Evolutionary conservation across 176 grass and related monocot genomes (phyloP), one percentile per base, ranked within the genome.

Genomic region (Dendrocalamus sinicus): DNA sequence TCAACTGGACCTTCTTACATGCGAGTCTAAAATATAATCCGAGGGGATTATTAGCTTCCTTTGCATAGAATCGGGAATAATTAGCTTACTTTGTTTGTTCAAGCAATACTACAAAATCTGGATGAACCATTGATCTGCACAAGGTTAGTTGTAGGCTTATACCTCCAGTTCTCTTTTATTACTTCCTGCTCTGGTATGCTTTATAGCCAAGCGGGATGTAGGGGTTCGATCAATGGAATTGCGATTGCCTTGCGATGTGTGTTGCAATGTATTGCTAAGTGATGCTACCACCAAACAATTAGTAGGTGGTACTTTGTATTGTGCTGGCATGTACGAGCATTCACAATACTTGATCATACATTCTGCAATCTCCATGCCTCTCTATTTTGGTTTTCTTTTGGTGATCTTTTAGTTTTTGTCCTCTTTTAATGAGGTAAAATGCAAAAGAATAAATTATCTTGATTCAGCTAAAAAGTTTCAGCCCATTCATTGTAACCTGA

Each of bases 101-200:
- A 86, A 99, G 97, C 26, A 28, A 28, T 28, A 28, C 26, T 28
- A 28, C 26, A 28, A 28, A 28, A 28, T 28, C 26, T 28, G 26
- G 26, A 28, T 28, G 26, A 28, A 28, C 26, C 26, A 28, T 28
- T 28, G 26, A 28, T 28, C 26, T 28, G 26, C 26, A 95, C 93
- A 84, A 98, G 96, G 93, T 98, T 82, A 19, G 75, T 55, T 86
- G 61, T 75, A 58, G 61, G 28, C 28, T 84, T 80, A 75, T 71
- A 71, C 53, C 69, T 73, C 16, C 12, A 63, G 1, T 81, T 66
- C 63, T 76, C 63, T 11, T 73, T 20, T 16, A 75, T 59, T 74
- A 68, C 44, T 86, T 79, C 10, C 9, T 89, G 11, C 3, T 84
- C 58, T 32, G 55, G 32, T 16, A 35, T 89, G 9, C 23, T 5